A percentile compares a stretch with the other conserved stretches of the same genome.
These are phyloP conservation scores for Aspergillus sp. DNA, from an alignment of 2,329 filamentous ascomycete species.

Conservation along the genomic window DNA sequence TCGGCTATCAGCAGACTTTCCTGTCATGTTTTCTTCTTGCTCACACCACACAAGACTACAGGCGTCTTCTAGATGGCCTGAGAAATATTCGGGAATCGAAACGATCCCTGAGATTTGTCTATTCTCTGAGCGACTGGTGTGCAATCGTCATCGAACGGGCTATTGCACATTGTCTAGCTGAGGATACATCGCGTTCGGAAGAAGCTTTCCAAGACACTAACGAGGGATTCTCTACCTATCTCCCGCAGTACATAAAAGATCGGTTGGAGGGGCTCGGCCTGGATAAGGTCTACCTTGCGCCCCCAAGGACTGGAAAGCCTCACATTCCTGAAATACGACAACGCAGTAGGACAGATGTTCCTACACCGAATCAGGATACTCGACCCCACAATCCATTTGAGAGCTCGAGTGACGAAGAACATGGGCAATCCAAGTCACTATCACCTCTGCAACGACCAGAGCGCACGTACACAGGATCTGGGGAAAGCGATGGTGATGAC, in stretches of 20 bases:
- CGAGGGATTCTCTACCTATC: background rate
- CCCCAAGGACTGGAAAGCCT: background rate
- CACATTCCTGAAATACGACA: background rate
- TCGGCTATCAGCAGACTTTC: background rate
- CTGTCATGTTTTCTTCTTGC: background rate
- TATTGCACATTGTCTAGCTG: background rate
- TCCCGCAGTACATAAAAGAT: background rate
- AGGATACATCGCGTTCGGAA: background rate
- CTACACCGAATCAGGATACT: background rate
- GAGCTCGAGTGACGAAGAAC: background rate
- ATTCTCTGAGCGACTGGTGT: background rate
- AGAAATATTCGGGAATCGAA: background rate
- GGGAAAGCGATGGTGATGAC: background rate
- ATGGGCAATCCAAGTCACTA: background rate
- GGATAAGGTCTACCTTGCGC: background rate
- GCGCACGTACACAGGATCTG: background rate
- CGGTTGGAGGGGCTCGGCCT: background rate
- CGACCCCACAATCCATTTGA: background rate
- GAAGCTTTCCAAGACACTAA: background rate
- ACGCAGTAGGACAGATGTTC: background rate
- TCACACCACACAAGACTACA: background rate
- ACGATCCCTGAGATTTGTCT: accelerated
- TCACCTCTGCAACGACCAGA: background rate
- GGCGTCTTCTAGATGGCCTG: background rate
- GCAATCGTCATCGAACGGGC: background rate